A percentile compares a stretch with the other conserved stretches of the same genome.
phyloP scores from a whole-genome alignment of 2,329 filamentous ascomycete genomes.

The Pseudogymnoascus destructans region DNA sequence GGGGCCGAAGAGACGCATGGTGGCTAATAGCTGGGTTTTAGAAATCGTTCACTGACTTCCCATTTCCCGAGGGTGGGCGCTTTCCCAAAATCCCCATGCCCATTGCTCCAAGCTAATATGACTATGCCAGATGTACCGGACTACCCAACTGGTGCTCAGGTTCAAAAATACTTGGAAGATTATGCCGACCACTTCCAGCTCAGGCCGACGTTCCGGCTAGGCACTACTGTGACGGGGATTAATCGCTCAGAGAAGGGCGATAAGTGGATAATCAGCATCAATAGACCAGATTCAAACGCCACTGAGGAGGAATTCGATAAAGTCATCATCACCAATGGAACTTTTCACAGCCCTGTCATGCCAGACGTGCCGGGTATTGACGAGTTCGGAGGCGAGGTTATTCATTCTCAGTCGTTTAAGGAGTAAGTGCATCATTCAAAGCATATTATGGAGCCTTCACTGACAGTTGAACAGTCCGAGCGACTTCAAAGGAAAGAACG shows the following conservation, averaged over 20 bases:
- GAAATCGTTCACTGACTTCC: conserved; percentile 29
- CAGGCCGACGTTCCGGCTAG: conserved; percentile 26
- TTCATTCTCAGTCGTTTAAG: conserved; percentile 27
- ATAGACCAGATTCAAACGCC: conserved; percentile 17
- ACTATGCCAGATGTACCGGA: conserved; percentile 2
- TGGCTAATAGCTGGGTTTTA: background rate
- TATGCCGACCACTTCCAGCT: conserved; percentile 32
- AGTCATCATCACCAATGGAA: conserved; percentile 27
- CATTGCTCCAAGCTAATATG: background rate
- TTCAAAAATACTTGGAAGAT: conserved; percentile 30
- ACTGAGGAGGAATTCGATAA: conserved; percentile 27
- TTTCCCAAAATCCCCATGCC: background rate
- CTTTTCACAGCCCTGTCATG: conserved; percentile 27
- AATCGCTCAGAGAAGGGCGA: conserved; percentile 21
- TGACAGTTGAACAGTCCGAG: conserved; percentile 20
- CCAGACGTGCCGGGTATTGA: conserved; percentile 28
- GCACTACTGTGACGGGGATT: conserved; percentile 24
- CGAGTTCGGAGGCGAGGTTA: conserved; percentile 28
- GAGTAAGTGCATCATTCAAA: conserved; percentile 4
- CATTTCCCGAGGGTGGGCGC: conserved; percentile 30
- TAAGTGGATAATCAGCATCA: conserved; percentile 26
- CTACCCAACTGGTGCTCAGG: conserved; percentile 17
- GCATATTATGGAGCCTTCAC: background rate
- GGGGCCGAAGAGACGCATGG: background rate
- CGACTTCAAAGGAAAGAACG: conserved; percentile 30